Percentiles rank a stretch among this genome's conserved stretches.
Conservation (phyloP, 1,139 yeast species). For the Candida sp. region DNA sequence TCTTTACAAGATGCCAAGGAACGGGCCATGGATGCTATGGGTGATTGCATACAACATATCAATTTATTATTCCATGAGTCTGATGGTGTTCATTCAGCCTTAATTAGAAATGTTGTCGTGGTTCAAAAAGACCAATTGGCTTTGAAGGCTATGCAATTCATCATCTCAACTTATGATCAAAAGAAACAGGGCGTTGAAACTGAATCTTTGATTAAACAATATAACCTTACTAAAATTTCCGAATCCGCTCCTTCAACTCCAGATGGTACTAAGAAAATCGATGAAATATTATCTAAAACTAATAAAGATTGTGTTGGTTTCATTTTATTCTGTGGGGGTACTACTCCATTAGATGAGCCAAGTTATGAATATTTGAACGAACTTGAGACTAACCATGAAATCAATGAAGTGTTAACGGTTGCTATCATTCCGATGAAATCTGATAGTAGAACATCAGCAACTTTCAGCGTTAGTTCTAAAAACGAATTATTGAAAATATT, state of each 20-base stretch:
- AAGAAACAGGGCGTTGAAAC: constrained; percentile 12
- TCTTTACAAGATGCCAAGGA: constrained; percentile 60
- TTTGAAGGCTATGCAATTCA: constrained; percentile 49
- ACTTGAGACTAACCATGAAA: constrained; percentile 28
- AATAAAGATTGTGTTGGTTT: constrained; percentile 21
- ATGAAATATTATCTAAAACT: constrained; percentile 1
- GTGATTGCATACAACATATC: constrained; percentile 82
- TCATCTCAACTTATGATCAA: constrained; percentile 30
- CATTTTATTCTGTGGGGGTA: constrained; percentile 63
- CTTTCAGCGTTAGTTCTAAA: constrained; percentile 69
- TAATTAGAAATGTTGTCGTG: constrained; percentile 66
- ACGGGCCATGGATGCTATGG: constrained; percentile 65
- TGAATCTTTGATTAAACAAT: constrained; percentile 20
- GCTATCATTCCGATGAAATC: constrained; percentile 43
- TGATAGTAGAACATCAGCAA: constrained; percentile 57
- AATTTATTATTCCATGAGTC: constrained; percentile 64
- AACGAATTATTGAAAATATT: constrained; percentile 67
- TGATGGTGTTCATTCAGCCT: constrained; percentile 74
- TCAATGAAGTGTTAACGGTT: constrained; percentile 53
- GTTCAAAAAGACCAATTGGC: constrained; percentile 58
- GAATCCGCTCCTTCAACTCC: not conserved
- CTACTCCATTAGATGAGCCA: constrained; percentile 68
- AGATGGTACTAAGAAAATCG: constrained; percentile 4
- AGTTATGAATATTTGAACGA: constrained; percentile 59
- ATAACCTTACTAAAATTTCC: constrained; percentile 8